A percentile compares a stretch with the other conserved stretches of the same genome.
phyloP scores from a whole-genome alignment of 306 rosid species.

The Macrotyloma uniflorum region DNA sequence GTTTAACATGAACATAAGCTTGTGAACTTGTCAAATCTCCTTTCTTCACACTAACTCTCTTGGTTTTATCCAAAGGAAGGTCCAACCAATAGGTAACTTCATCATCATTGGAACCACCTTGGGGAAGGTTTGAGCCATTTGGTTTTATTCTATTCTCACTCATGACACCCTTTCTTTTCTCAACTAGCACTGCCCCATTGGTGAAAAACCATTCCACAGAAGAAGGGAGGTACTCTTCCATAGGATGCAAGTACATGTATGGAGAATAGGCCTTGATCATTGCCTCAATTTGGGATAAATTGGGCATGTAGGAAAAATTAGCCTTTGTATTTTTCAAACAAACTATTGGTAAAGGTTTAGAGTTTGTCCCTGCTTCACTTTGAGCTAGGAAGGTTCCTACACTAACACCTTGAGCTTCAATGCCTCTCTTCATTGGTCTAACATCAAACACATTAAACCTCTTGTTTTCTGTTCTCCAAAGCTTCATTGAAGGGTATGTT shows the following conservation, averaged over 20 bases:
- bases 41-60: constrained; percentile 50
- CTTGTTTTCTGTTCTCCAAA: constrained; percentile 55
- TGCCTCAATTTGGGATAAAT: constrained; percentile 49
- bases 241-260: constrained; percentile 62
- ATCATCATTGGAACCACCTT: constrained; percentile 49
- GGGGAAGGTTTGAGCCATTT: constrained; percentile 68
- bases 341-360: constrained; percentile 34
- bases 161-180: constrained; percentile 37
- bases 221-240: constrained; percentile 62
- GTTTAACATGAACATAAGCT: constrained; percentile 64
- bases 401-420: constrained; percentile 55
- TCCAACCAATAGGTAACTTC: constrained; percentile 64
- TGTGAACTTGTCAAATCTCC: constrained; percentile 57
- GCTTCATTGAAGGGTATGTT: constrained; percentile 44
- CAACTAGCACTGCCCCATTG: constrained; percentile 66
- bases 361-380: constrained; percentile 27
- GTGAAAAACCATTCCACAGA: constrained; percentile 68
- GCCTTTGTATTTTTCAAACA: constrained; percentile 63
- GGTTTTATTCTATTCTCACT: constrained; percentile 37
- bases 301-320: constrained; percentile 58
- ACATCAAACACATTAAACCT: constrained; percentile 48
- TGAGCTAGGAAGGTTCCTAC: constrained; percentile 70
- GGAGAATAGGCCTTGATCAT: constrained; percentile 64
- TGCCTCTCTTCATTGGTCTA: constrained; percentile 57
- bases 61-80: constrained; percentile 52